Evolutionary conservation across 1,284 basidiomycete genomes (phyloP), one percentile per base, ranked within the genome.

Genomic region (Limonomyces culmigenus): DNA sequence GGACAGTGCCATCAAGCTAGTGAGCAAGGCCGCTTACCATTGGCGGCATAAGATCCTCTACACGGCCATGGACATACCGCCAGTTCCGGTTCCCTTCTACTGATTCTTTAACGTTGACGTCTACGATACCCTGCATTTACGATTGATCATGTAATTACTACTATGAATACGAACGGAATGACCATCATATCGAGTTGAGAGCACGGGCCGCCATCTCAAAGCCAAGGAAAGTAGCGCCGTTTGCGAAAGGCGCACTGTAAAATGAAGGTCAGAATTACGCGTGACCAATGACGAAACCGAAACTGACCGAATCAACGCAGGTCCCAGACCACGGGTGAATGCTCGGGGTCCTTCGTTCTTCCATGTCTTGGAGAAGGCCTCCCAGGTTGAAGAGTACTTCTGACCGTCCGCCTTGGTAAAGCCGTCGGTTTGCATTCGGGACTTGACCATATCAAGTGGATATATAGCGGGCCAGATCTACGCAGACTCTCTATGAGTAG

Each of bases 371-470:
- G 70, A 68, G 27, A 84, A 72, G 46, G 89, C 95, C 52, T 95
- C 80, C 21, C 85, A 44, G 8, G 84, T 73, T 10, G 81, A 83
- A 29, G 63, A 67, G 61, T 92, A 97, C 52, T 81, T 81, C 47
- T 81, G 74, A 27, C 77, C 79, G 38, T 74, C 74, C 15, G 70
- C 55, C 4, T 71, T 61, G 31, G 73, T 67, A 51, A 92, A 84
- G 1, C 80, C 79, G 51, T 97, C 93, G 0, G 91, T 96, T 59
- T 97, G 93, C 63, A 96, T 79, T 38, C 89, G 75, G 19, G 83
- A 86, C 54, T 97, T 97, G 54, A 96, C 75, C 68, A 95, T 87
- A 56, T 93, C 91, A 53, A 89, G 77, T 5, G 87, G 87, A 60
- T 91, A 91, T 59, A 89, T 89, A 8, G 84, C 62, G 17, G 68